phyloP scores from a whole-genome alignment of 352 stramenopile species.

The Globisporangium barbulae region DNA sequence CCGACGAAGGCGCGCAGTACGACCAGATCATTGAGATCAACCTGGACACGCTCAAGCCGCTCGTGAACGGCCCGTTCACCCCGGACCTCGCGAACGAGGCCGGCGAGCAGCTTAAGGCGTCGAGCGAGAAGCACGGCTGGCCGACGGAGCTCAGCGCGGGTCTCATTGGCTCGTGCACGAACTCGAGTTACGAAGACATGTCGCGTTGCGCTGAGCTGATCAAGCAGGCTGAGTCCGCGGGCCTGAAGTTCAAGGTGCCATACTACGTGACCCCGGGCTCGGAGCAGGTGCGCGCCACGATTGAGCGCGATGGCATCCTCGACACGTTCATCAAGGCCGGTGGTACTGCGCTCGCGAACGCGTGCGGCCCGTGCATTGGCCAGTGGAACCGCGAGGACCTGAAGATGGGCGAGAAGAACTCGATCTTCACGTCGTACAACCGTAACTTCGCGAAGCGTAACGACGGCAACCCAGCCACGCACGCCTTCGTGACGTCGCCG shows the following conservation, averaged over 20 bases:
- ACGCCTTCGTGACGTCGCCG: constrained; percentile 92
- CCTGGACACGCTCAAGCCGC: constrained; percentile 86
- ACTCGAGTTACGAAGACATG: constrained; percentile 95
- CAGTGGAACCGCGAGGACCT: constrained; percentile 93
- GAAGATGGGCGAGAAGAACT: constrained; percentile 89
- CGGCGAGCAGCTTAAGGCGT: constrained; percentile 60
- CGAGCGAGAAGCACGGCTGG: constrained; percentile 88
- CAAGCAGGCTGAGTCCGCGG: constrained; percentile 77
- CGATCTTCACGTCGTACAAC: constrained; percentile 95
- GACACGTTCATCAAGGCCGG: constrained; percentile 88
- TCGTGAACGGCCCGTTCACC: constrained; percentile 92
- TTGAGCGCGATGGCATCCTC: constrained; percentile 88
- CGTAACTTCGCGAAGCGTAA: constrained; percentile 94
- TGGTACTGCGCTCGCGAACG: constrained; percentile 89
- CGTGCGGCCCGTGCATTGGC: constrained; percentile 92
- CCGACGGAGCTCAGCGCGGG: constrained; percentile 87
- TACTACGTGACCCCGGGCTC: constrained; percentile 93
- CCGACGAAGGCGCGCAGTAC: constrained; percentile 90
- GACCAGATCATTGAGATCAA: constrained; percentile 94
- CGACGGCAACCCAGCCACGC: constrained; percentile 91
- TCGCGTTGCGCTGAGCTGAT: constrained; percentile 87
- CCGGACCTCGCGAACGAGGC: constrained; percentile 88
- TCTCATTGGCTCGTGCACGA: constrained; percentile 94
- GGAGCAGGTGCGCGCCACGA: constrained; percentile 91
- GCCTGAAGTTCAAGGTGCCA: constrained; percentile 90